phyloP scores from a whole-genome alignment of 805 yeast species.

The Saccharomycopsis synnaedendra region DNA sequence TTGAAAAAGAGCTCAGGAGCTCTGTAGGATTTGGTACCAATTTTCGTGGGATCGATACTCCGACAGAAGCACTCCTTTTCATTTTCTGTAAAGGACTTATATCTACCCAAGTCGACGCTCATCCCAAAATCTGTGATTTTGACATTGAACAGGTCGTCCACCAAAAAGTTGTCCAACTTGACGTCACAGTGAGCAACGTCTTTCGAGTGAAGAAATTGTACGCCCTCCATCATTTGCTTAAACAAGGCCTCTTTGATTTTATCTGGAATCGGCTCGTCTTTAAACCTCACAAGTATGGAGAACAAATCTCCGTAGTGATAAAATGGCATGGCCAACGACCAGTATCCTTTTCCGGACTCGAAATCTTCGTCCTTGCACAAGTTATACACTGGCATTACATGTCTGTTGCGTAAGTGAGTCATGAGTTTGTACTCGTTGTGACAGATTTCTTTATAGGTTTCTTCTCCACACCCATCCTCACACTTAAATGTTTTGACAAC shows the following conservation, averaged over 20 bases:
- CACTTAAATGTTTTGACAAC: conserved; percentile 12
- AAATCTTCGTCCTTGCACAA: conserved; percentile 11
- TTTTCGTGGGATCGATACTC: conserved; percentile 4
- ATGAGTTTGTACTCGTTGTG: conserved; percentile 16
- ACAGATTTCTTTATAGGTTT: conserved; percentile 5
- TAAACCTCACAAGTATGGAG: conserved; percentile 4
- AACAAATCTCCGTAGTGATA: conserved; percentile 15
- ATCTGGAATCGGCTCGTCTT: background rate
- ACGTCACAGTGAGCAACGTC: conserved; percentile 82
- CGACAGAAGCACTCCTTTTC: background rate
- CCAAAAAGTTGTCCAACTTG: conserved; percentile 80
- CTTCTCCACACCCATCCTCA: background rate
- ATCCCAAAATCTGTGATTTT: conserved; percentile 89
- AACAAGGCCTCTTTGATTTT: conserved; percentile 14
- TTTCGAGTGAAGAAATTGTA: conserved; percentile 57
- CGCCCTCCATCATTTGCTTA: conserved; percentile 30
- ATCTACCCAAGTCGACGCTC: conserved; percentile 7
- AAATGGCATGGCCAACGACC: conserved; percentile 13
- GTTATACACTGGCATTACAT: conserved; percentile 12
- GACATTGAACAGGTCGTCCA: conserved; percentile 77
- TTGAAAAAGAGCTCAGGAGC: conserved; percentile 14
- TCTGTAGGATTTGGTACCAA: conserved; percentile 15
- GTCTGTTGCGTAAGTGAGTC: conserved; percentile 13
- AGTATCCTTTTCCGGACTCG: background rate
- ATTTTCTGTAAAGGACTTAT: background rate